A percentile compares a stretch with the other conserved stretches of the same genome.
Evolutionary conservation across 176 grass and related monocot species (phyloP).

Genomic region (Triticum monococcum): DNA sequence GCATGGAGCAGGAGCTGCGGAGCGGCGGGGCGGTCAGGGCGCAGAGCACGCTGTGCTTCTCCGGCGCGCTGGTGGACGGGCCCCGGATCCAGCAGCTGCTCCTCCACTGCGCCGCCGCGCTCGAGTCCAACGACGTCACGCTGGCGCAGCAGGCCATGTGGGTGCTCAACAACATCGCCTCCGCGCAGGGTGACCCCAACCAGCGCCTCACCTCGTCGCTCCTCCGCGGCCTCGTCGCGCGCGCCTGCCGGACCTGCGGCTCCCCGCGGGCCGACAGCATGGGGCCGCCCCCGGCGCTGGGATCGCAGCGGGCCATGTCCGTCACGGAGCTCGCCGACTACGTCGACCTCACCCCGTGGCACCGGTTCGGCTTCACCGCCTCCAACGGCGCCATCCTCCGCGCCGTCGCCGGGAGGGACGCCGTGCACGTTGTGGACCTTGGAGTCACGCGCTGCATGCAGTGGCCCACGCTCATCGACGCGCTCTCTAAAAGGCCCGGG

Average conservation of each 20-base stretch:
- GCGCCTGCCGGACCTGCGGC: constrained; percentile 59
- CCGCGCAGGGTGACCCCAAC: constrained; percentile 72
- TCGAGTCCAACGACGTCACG: constrained; percentile 89
- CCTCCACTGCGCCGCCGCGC: constrained; percentile 76
- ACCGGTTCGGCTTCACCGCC: constrained; percentile 84
- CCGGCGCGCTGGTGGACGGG: constrained; percentile 55
- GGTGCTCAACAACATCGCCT: constrained; percentile 98
- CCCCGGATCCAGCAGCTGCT: constrained; percentile 85
- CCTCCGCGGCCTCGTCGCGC: constrained; percentile 76
- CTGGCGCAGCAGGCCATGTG: constrained; percentile 94
- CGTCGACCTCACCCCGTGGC: constrained; percentile 86
- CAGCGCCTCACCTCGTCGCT: constrained; percentile 84
- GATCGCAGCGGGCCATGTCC: constrained; percentile 51
- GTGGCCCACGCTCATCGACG: constrained; percentile 93
- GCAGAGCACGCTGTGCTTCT: constrained; percentile 36
- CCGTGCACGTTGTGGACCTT: constrained; percentile 80
- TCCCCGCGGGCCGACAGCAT: constrained; percentile 8
- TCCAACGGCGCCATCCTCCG: constrained; percentile 77
- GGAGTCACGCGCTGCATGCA: constrained; percentile 94
- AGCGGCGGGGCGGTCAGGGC: neutral
- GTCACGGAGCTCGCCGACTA: constrained; percentile 82
- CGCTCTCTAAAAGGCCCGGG: constrained; percentile 55
- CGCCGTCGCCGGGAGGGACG: constrained; percentile 45
- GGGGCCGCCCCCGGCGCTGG: neutral
- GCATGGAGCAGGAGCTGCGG: constrained; percentile 33